Evolutionary conservation across 305 asterid genomes (phyloP).

Genomic region (Andrographis paniculata): DNA sequence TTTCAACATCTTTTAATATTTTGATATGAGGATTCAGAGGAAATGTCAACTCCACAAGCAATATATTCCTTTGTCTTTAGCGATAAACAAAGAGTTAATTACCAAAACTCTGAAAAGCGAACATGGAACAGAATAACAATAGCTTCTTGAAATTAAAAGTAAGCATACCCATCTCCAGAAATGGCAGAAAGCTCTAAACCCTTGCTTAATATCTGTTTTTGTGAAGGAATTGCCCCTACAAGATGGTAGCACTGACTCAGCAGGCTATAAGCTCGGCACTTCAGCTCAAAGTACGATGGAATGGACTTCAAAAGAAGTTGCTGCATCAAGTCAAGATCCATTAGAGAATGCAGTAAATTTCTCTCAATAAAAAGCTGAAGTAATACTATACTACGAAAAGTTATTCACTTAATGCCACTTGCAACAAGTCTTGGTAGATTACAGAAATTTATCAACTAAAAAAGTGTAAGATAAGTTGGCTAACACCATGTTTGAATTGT

Average conservation of each 20-base stretch:
- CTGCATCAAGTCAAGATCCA: slow-evolving; percentile 51
- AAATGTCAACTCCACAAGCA: too few species aligned
- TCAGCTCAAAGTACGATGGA: slow-evolving; percentile 96
- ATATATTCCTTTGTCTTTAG: too few species aligned
- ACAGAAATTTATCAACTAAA: slow-evolving; percentile 10
- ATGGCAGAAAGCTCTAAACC: slow-evolving; percentile 77
- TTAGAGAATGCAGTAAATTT: slow-evolving; percentile 14
- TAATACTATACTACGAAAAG: slow-evolving; percentile 7
- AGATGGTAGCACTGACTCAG: slow-evolving; percentile 98
- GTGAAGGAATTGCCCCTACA: slow-evolving; percentile 89
- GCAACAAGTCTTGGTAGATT: slow-evolving; percentile 8
- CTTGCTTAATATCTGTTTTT: slow-evolving; percentile 78
- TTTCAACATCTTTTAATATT: slow-evolving; percentile 5
- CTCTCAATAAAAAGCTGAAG: slow-evolving; percentile 8
- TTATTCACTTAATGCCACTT: slow-evolving; percentile 1
- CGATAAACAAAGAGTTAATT: too few species aligned
- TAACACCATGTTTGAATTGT: slow-evolving; percentile 7
- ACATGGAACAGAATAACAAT: slow-evolving; percentile 13
- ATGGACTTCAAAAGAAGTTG: slow-evolving; percentile 93
- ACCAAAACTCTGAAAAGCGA: slow-evolving; percentile 12
- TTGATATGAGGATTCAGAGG: slow-evolving; percentile 10
- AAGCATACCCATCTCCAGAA: slow-evolving; percentile 85
- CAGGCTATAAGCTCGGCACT: slow-evolving; percentile 90
- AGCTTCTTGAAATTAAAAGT: slow-evolving; percentile 12
- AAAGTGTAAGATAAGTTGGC: neutral